A percentile compares a stretch with the other conserved stretches of the same genome.
These are phyloP conservation scores for Thalia dealbata DNA, from an alignment of 176 grass and related monocot species.

Conservation along the genomic window DNA sequence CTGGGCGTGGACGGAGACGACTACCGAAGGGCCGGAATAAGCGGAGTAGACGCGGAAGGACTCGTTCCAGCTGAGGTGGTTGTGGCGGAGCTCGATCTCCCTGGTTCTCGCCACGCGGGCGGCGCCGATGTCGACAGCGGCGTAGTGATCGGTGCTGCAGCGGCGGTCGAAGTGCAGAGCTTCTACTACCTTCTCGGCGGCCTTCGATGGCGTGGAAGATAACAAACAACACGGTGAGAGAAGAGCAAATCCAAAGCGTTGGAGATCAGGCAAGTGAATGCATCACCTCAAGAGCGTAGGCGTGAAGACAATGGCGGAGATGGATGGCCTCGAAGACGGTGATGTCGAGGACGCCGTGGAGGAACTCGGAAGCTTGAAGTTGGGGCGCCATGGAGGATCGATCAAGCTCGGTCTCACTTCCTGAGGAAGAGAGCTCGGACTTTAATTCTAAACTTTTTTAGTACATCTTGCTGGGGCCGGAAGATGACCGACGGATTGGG, in stretches of 20 bases:
- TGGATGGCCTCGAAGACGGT: not conserved
- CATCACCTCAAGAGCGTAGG: not conserved
- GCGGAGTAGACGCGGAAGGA: slow-evolving; percentile 77
- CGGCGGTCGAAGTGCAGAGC: slow-evolving; percentile 26
- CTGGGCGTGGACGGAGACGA: slow-evolving; percentile 62
- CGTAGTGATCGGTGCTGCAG: slow-evolving; percentile 53
- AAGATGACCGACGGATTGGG: too few species aligned
- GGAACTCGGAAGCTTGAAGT: not conserved
- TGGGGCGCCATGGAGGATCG: too few species aligned
- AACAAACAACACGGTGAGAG: not conserved
- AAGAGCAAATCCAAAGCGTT: not conserved
- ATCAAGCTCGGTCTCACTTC: too few species aligned
- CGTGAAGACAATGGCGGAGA: not conserved
- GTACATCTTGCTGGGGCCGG: too few species aligned
- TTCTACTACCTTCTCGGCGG: slow-evolving; percentile 40
- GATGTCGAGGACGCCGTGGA: not conserved
- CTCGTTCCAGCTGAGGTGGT: slow-evolving; percentile 62
- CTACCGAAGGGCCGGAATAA: slow-evolving; percentile 28
- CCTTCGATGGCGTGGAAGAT: slow-evolving; percentile 12
- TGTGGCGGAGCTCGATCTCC: slow-evolving; percentile 49
- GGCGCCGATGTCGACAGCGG: slow-evolving; percentile 54
- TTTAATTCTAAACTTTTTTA: too few species aligned
- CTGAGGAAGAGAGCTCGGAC: too few species aligned
- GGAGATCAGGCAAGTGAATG: not conserved
- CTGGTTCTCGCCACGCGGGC: slow-evolving; percentile 59